Evolutionary conservation across 1,284 basidiomycete genomes (phyloP).

Genomic region (Trametes polyzona): DNA sequence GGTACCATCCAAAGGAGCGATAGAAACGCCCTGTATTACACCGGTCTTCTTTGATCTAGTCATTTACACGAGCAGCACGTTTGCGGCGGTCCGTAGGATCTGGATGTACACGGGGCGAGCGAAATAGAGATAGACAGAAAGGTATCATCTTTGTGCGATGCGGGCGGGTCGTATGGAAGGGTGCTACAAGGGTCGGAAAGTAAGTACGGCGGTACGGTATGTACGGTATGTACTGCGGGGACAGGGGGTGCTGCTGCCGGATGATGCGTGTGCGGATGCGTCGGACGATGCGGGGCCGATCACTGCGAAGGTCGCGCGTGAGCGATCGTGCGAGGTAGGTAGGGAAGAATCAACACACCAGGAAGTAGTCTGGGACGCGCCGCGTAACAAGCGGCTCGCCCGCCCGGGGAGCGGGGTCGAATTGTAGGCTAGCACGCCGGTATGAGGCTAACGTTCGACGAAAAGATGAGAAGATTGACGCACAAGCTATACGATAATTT

Average conservation of each 20-base stretch:
- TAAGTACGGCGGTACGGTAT: conserved; percentile 24
- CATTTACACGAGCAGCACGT: conserved; percentile 27
- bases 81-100: conserved; percentile 7
- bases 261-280: conserved; percentile 2
- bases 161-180: conserved; percentile 14
- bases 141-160: conserved; percentile 24
- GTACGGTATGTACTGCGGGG: conserved; percentile 21
- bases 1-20: neutral
- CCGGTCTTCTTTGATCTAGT: conserved; percentile 16
- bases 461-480: conserved; percentile 38
- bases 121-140: neutral
- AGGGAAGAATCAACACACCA: conserved; percentile 52
- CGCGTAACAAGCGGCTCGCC: conserved; percentile 98
- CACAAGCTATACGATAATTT: conserved; percentile 94
- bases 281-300: conserved; percentile 15
- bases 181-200: conserved; percentile 21
- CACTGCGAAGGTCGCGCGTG: conserved; percentile 22
- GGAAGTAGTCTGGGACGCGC: conserved; percentile 97
- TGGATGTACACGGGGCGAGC: conserved; percentile 19
- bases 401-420: conserved; percentile 97
- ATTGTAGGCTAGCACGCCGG: conserved; percentile 81
- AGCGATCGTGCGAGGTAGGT: neutral
- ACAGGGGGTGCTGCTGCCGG: neutral
- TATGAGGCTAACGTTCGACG: too few species aligned
- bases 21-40: conserved; percentile 20